Percentiles rank a stretch among this genome's conserved stretches.
These are phyloP conservation scores for Pleurotus tuoliensis DNA, from an alignment of 768 basidiomycete species.

Conservation along the genomic window DNA sequence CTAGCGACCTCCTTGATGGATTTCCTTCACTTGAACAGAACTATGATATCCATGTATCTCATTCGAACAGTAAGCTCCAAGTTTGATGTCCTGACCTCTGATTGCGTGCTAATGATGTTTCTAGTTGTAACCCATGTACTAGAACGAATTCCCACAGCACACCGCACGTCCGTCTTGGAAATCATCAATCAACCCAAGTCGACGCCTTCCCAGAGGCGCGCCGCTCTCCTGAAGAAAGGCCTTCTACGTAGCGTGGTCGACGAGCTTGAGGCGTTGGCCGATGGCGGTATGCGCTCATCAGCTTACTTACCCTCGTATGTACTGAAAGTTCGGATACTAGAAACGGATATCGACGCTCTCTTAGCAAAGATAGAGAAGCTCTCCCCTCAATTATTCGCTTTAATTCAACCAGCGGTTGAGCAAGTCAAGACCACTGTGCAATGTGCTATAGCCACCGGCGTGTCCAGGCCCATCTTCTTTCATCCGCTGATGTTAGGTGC, in stretches of 20 bases:
- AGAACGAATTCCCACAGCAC: conserved; percentile 54
- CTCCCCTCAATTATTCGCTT: conserved; percentile 46
- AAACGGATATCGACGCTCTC: conserved; percentile 59
- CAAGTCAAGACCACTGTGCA: conserved; percentile 64
- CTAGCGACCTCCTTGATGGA: conserved; percentile 60
- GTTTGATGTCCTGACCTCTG: neutral
- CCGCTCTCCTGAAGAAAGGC: conserved; percentile 64
- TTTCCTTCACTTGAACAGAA: conserved; percentile 67
- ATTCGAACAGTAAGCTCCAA: conserved; percentile 60
- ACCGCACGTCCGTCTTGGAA: conserved; percentile 55
- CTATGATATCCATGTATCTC: conserved; percentile 78
- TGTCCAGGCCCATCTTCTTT: conserved; percentile 59
- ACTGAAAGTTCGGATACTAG: conserved; percentile 27
- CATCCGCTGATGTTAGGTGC: conserved; percentile 71
- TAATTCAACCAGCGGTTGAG: conserved; percentile 47
- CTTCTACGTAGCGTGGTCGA: conserved; percentile 64
- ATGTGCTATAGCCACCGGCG: conserved; percentile 57
- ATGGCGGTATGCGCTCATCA: conserved; percentile 42
- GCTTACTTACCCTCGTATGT: neutral
- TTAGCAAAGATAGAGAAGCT: conserved; percentile 55
- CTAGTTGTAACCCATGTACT: conserved; percentile 67
- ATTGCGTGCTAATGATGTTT: conserved; percentile 3
- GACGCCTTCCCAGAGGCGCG: conserved; percentile 63
- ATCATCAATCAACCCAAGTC: conserved; percentile 66
- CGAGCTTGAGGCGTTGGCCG: conserved; percentile 67